A percentile compares a stretch with the other conserved stretches of the same genome.
Conservation (phyloP, 2,329 filamentous ascomycete species). For the Xylaria sp. region DNA sequence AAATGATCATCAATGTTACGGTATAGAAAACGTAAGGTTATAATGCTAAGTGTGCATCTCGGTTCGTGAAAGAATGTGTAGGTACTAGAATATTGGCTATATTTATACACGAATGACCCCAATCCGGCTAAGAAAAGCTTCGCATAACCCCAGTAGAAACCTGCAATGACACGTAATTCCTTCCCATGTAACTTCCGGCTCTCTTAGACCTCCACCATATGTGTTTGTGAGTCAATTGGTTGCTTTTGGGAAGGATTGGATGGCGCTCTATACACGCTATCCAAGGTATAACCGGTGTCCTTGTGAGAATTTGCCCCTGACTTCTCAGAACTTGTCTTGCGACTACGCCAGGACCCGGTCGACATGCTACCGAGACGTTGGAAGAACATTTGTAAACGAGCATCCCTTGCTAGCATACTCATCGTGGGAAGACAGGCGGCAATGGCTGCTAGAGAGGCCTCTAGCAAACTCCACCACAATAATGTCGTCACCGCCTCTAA, state of each 20-base stretch:
- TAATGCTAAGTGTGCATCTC: slow-evolving; percentile 1
- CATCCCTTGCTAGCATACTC: slow-evolving; percentile 1
- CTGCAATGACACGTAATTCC: background rate
- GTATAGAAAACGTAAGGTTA: background rate
- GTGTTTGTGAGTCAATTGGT: background rate
- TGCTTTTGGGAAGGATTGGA: slow-evolving; percentile 6
- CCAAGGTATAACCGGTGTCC: background rate
- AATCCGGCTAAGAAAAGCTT: background rate
- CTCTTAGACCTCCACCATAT: background rate
- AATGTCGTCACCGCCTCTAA: slow-evolving; percentile 1
- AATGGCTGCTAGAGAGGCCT: slow-evolving; percentile 10
- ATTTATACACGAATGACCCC: slow-evolving; percentile 1
- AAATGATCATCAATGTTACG: background rate
- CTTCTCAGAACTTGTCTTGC: background rate
- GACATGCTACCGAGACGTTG: slow-evolving; percentile 8
- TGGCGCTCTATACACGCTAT: background rate
- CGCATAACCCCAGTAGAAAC: background rate
- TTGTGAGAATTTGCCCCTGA: background rate
- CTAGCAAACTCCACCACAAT: slow-evolving; percentile 9
- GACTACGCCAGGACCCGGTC: background rate
- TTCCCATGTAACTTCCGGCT: background rate
- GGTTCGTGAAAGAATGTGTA: background rate
- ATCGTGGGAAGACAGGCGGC: slow-evolving; percentile 7
- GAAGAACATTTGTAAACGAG: background rate
- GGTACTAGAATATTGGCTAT: background rate